Base-by-base conservation (phyloP, 1,139 yeast species). In the Pichia sp. region DNA sequence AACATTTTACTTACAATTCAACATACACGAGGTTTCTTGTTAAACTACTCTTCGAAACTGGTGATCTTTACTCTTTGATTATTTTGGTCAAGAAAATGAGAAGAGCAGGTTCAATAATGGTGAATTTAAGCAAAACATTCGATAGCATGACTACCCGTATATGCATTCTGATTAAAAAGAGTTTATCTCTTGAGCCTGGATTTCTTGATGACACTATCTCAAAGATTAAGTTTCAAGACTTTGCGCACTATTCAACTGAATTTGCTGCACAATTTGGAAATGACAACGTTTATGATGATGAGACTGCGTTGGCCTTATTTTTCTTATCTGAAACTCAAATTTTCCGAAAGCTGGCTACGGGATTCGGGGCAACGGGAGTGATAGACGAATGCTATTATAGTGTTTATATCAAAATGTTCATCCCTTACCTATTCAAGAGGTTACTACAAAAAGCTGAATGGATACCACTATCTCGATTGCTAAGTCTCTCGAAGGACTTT, bases 1-100 rank as follows among this genome's bases (percentile, higher is more conserved):
- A 84, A 49, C 96, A 91, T 57, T 91, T 86, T 53, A 74, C 74
- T 26, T 87, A 83, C 58, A 81, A 84, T 14, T 71, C 69, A 46
- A 75, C 77, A 40, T 91, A 91, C 52, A 72, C 85, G n/a, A 56
- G 63, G 36, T 82, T 80, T 52, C 78, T 69, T 49, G 69, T 82
- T 35, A 72, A 72, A 19, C 52, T 88, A 19, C 59, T 85, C 21
- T 63, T 68, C 28, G 58, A 62, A 22, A 66, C 72, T 10, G 62
- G 67, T 9, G 93, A 87, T 50, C 63, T 81, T 32, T 70, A 69
- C 15, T 66, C 75, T 1, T 62, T 91, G 44, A 66, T 78, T 6
- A 58, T 64, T 10, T 69, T 87, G 54, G 66, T 80, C 12, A 83
- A 79, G 30, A 81, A 84, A 49, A 62, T 87, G 22, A 71, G 96